Base-by-base conservation (phyloP, 805 yeast species). In the Ogataea paraovalis region DNA sequence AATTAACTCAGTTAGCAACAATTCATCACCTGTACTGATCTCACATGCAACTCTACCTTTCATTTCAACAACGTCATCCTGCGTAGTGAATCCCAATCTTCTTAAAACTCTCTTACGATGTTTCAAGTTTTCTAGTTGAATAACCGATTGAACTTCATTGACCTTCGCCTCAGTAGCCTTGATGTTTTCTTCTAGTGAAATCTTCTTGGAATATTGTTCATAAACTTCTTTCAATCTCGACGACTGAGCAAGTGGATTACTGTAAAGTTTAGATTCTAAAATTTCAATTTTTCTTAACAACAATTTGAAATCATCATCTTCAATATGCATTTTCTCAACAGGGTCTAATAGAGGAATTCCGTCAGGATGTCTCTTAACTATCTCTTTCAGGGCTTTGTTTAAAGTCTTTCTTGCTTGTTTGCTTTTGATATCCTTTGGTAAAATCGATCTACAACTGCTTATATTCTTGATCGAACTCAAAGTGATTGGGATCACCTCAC, bases 21-120 rank as follows among this genome's bases (percentile, higher is more conserved):
- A 69, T 67, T 89, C 96, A 61, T 83, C 89, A 50, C 97, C 97
- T 20, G 95, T 85, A 57, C 92, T 83, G 57, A 92, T 92, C 61
- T 92, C 97, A 68, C 98, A 92, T 1, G 68, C 68, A 47, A 94
- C 98, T 64, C 98, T 80, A 47, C 99, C 99, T 68, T 94, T 94
- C 59, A 94, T 75, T 65, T 94, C 97, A 53, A 94, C 95, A 51
- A 94, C 84, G 66, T 94, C 99, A 53, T 80, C 77, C 45, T 82
- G 83, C 2, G 95, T 84, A 37, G 91, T 84, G 70, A 94, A 94
- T 0, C 94, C 97, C 34, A 94, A 76, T 61, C 97, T 81, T 66
- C 98, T 82, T 57, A 94, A 72, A 1, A 95, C 98, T 59, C 98
- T 78, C 66, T 90, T 92, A 59, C 99, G 84, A 62, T 87, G 88